Conservation (phyloP, 2,329 filamentous ascomycete genomes). For the Alternaria sp. region DNA sequence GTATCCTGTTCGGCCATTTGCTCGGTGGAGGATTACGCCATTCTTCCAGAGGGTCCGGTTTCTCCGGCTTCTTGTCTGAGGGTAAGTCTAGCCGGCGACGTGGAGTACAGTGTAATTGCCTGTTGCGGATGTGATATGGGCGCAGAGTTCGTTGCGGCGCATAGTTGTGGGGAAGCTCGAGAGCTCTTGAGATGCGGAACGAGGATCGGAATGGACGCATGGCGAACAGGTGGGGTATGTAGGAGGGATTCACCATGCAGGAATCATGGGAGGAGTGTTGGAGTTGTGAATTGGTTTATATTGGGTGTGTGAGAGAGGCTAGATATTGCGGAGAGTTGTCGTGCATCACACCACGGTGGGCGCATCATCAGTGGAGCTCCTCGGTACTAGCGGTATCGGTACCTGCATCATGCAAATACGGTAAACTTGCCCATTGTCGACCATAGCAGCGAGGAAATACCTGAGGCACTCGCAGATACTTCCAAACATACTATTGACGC, state of each 20-base stretch:
- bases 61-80: constrained; percentile 28
- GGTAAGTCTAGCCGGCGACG: constrained; percentile 33
- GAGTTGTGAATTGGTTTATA: constrained; percentile 14
- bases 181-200: constrained; percentile 34
- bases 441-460: not conserved
- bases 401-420: constrained; percentile 25
- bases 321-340: constrained; percentile 18
- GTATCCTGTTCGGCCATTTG: constrained; percentile 52
- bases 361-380: constrained; percentile 28
- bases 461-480: not conserved
- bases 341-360: constrained; percentile 45
- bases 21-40: constrained; percentile 48
- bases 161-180: constrained; percentile 39
- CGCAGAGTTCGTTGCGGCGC: constrained; percentile 33
- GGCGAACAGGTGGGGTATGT: constrained; percentile 24
- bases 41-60: constrained; percentile 39
- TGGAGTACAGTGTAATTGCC: constrained; percentile 21
- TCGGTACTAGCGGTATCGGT: constrained; percentile 24
- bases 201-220: constrained; percentile 44
- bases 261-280: constrained; percentile 19
- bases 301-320: constrained; percentile 8
- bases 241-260: constrained; percentile 21
- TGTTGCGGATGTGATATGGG: constrained; percentile 23
- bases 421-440: constrained; percentile 14
- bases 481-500: not conserved